Evolutionary conservation across 208 protist genomes (phyloP).

Genomic region (Naegleria gruberi): DNA sequence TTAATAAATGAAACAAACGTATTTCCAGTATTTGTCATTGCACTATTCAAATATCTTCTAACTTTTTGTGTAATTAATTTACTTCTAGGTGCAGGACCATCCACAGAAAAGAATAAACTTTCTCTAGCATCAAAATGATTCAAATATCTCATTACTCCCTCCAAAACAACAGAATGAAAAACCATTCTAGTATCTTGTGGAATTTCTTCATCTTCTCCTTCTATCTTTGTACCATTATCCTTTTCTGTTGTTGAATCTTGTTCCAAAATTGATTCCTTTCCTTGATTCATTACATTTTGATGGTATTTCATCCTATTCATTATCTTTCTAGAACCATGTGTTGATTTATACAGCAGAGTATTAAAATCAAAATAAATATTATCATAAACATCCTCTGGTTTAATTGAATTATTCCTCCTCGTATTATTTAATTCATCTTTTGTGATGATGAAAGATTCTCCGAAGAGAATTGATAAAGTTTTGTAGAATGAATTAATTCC

Average conservation of each 20-base stretch:
- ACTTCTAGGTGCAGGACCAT: not conserved
- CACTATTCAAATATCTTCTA: not conserved
- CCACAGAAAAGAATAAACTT: not conserved
- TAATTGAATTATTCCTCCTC: not conserved
- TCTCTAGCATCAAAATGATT: not conserved
- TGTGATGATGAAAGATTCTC: not conserved
- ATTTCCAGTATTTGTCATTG: not conserved
- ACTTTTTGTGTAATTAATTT: not conserved
- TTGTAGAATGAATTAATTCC: not conserved
- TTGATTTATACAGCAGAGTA: not conserved
- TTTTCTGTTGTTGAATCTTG: not conserved
- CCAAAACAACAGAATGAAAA: not conserved
- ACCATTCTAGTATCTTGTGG: not conserved
- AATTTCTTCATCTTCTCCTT: not conserved
- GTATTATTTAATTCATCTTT: not conserved
- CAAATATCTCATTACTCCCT: not conserved
- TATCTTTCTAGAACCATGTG: not conserved
- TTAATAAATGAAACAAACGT: not conserved
- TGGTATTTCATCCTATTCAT: not conserved
- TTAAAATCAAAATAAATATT: not conserved
- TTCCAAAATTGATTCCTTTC: not conserved
- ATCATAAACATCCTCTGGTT: not conserved
- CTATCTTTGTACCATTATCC: not conserved
- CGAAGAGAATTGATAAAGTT: not conserved
- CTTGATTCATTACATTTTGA: not conserved